Evolutionary conservation across 202 grass and related monocot genomes (phyloP), one percentile per base, ranked within the genome.

Genomic region (Bolboschoenoplectus hybrid): DNA sequence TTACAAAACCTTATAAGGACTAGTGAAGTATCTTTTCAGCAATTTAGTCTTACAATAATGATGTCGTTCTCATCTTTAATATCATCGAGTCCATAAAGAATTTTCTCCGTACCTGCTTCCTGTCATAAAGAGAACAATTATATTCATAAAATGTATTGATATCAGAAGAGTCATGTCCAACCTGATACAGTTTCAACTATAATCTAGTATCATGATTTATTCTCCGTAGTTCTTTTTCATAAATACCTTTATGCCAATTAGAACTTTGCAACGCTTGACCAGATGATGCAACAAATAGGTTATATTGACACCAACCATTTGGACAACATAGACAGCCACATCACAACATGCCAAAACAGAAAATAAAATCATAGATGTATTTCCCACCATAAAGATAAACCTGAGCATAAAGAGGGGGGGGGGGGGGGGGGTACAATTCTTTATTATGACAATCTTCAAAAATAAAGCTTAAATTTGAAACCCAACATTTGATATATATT

Each of bases 51-150:
- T 99, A 99, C 97, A 89, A 99, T 97, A 87, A 99, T 97, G 86
- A 99, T 41, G 87, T 96, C 93, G 1, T 20, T 32, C 66, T 88
- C 80, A 5, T 70, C 77, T 74, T 88, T 90, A 85, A 98, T 98
- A 87, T 96, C 97, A 55, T 98, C 97, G 70, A 98, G 89, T 82
- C 97, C 97, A 90, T 98, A 98, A 69, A 98, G 84, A 87, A 98
- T 92, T 83, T 62, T 92, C 85, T 98, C 93, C 2, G 93, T 96
- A 35, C 91, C 84, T 38, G 67, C 51, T 84, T 96, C 97, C 97
- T 98, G 93, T 68, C 51, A 85, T 11, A 87, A 35, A 70, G 41
- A 2, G 74, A 86, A 53, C 68, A 40, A 20, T 41, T 41, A 79
- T 75, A 9, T 19, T 75, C 5, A 8, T 11, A n/a, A 26, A 1